These are phyloP conservation scores for Fusarium drepaniforme DNA, from an alignment of 2,329 filamentous ascomycete genomes.

Conservation along the genomic window DNA sequence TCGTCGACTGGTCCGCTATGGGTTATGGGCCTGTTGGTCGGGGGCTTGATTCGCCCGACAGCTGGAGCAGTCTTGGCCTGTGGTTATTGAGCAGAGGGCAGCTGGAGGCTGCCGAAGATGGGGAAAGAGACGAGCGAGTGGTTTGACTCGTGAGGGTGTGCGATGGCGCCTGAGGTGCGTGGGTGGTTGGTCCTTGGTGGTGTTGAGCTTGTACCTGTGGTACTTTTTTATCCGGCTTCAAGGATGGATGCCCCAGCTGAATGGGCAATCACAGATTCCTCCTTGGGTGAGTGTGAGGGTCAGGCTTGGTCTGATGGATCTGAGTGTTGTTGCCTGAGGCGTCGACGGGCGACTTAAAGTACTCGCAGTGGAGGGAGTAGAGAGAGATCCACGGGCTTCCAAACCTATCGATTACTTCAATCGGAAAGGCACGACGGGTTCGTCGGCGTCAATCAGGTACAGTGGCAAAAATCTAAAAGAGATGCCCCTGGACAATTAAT, in stretches of 20 bases:
- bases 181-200: slow-evolving; percentile 36
- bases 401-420: not conserved
- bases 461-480: not conserved
- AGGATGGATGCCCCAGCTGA: not conserved
- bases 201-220: slow-evolving; percentile 17
- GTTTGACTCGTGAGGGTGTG: slow-evolving; percentile 38
- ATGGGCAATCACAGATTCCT: not conserved
- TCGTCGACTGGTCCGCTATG: slow-evolving; percentile 36
- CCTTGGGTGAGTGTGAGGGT: not conserved
- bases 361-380: slow-evolving; percentile 31
- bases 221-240: slow-evolving; percentile 10
- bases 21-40: slow-evolving; percentile 25
- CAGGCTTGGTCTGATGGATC: not conserved
- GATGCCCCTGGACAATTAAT: slow-evolving; percentile 20
- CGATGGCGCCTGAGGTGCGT: slow-evolving; percentile 25
- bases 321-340: slow-evolving; percentile 30
- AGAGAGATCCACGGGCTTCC: not conserved
- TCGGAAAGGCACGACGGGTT: slow-evolving; percentile 1
- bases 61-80: slow-evolving; percentile 2
- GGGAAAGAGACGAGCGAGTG: slow-evolving; percentile 25
- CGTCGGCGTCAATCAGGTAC: not conserved
- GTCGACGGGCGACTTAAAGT: not conserved
- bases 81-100: slow-evolving; percentile 22
- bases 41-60: slow-evolving; percentile 19
- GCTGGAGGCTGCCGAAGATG: slow-evolving; percentile 21